Base-by-base conservation (phyloP, 441 rosid genomes). In the Hura crepitans region DNA sequence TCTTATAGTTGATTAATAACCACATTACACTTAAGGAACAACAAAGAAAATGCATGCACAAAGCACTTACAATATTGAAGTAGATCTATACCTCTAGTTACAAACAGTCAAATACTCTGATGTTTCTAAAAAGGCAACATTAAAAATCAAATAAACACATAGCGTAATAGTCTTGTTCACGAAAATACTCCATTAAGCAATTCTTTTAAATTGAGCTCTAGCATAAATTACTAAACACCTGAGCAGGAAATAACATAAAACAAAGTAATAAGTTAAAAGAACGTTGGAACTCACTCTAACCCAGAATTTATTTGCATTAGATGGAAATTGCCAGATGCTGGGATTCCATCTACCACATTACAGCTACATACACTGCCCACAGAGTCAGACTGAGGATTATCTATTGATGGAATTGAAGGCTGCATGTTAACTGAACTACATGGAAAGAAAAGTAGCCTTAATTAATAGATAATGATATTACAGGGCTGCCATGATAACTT, bases 371-470 rank as follows among this genome's bases (percentile, higher is more conserved):
- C 49, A 62, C 72, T 45, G 54, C 75, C 65, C 33, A 70, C 22
- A 5, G 74, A 71, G 43, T 70, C 72, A 43, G 72, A 43, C 51
- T 68, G 83, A 33, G 72, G 49, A 43, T 68, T 81, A 65, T 61
- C 73, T 5, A 73, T 20, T 14, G 68, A 27, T 72, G 76, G 73
- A 35, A 67, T 30, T 35, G 75, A 53, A 49, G 22, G 65, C 55
- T 66, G 79, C 18, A 60, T 58, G 76, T 76, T 54, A 60, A 62
- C 82, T 80, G 82, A 72, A 60, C 65, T 71, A 71, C 68, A 68
- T 8, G 59, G 30, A 27, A 69, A 8, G 39, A 35, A 28, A 39
- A 37, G 68, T 11, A 47, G 45, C 65, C 68, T 30, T 22, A 31
- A 33, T 37, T 46, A 70, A 60, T n/a, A 13, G 3, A 10, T 27